Base-by-base conservation (phyloP, 208 protist genomes). In the Wallacemonas sp. region DNA sequence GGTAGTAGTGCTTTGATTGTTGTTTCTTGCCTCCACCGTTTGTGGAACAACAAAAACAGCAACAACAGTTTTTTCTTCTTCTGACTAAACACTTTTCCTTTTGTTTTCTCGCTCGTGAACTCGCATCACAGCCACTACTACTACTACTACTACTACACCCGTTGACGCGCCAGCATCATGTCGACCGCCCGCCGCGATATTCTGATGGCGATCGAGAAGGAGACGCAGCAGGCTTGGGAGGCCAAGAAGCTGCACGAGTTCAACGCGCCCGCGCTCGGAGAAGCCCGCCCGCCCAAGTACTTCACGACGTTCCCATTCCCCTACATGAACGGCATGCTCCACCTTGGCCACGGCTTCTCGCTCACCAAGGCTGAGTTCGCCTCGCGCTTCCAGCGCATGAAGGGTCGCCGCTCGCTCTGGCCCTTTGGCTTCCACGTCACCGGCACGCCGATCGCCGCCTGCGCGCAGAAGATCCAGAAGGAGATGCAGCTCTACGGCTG, bases 381-480 rank as follows among this genome's bases (percentile, higher is more conserved):
- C 27, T 97, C 92, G 26, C 90, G 98, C 63, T 99, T 97, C 72
- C 85, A 99, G 83, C 95, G 96, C 44, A 89, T 99, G 80, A 93
- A 98, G 72, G 99, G 99, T 21, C 93, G 98, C 67, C 73, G 90
- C 24, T 92, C 90, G 3, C 86, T 99, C n/a, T 99, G 99, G 85
- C 98, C 99, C n/a, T 99, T 99, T 77, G 98, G 81, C 11, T 99
- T 99, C 76, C 99, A 99, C 80, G 99, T 98, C 72, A 99, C 99
- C 0, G 99, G 99, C 67, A 99, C 99, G 89, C 99, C 99, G 52
- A 99, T 99, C 76, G 97, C 97, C 33, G 98, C 98, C 2, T 98
- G 92, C 71, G 99, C 99, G 56, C 94, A 99, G 76, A 99, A 99
- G 83, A 92, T 99, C 6, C 63, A 70, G 33, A 87, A 89, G 68